These are phyloP conservation scores for Coniferiporia sulphurascens DNA, from an alignment of 1,284 basidiomycete species.

Conservation along the genomic window DNA sequence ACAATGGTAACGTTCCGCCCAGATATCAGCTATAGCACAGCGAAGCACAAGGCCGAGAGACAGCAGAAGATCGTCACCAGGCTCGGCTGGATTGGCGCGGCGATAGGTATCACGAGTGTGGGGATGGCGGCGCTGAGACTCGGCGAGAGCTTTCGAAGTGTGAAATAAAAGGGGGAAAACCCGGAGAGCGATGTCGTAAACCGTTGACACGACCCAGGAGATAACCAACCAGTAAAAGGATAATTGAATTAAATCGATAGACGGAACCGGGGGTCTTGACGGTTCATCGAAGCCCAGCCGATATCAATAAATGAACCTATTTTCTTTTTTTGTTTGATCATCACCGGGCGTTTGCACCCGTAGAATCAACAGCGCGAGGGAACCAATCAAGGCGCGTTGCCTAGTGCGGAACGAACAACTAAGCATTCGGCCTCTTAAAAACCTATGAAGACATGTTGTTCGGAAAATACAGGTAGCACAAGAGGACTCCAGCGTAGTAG, in stretches of 20 bases:
- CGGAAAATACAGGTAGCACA: conserved; percentile 11
- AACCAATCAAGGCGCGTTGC: conserved; percentile 3
- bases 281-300: conserved; percentile 5
- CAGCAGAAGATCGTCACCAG: conserved; percentile 51
- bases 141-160: conserved; percentile 27
- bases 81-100: conserved; percentile 41
- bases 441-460: conserved; percentile 16
- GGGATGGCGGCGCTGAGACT: conserved; percentile 36
- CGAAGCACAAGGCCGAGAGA: conserved; percentile 52
- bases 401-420: conserved; percentile 15
- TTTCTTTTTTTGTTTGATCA: conserved; percentile 5
- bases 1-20: conserved; percentile 97
- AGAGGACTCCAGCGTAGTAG: conserved; percentile 5
- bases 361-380: not conserved
- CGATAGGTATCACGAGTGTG: conserved; percentile 39
- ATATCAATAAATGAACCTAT: conserved; percentile 5
- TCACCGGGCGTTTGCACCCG: conserved; percentile 9
- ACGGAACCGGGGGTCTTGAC: not conserved
- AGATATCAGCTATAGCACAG: conserved; percentile 84
- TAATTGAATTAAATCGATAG: conserved; percentile 2
- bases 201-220: not conserved
- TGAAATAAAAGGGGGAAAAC: conserved; percentile 4
- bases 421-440: conserved; percentile 12
- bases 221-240: not conserved
- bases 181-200: not conserved